Percentiles rank a stretch among this genome's conserved stretches.
Evolutionary conservation across 2,329 filamentous ascomycete species (phyloP).

Genomic region (Thermothelomyces thermophilus): DNA sequence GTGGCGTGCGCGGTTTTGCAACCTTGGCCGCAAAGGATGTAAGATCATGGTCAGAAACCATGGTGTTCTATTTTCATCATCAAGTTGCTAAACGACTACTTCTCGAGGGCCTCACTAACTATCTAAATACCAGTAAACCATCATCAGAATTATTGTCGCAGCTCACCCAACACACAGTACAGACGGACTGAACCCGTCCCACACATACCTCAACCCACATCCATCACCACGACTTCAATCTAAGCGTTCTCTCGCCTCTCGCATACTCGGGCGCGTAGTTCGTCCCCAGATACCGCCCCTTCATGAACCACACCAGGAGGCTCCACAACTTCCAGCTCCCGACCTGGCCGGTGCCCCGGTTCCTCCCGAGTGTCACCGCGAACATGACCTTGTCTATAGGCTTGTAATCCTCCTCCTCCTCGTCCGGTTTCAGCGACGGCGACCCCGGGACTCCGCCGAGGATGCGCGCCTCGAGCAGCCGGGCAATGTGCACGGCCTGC

Average conservation of each 20-base stretch:
- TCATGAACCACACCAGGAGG: conserved; percentile 23
- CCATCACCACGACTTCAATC: conserved; percentile 15
- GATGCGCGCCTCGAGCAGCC: conserved; percentile 22
- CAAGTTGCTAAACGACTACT: no score
- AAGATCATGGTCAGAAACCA: no score
- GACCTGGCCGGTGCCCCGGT: conserved; percentile 26
- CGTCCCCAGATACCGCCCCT: conserved; percentile 24
- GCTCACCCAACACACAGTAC: no score
- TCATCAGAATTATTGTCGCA: no score
- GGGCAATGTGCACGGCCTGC: conserved; percentile 24
- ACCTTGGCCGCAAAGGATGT: no score
- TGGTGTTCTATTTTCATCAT: no score
- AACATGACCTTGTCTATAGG: conserved; percentile 18
- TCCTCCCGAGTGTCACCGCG: conserved; percentile 23
- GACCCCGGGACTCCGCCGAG: no score
- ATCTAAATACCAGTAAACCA: no score
- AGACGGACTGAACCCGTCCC: no score
- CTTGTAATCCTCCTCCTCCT: conserved; percentile 15
- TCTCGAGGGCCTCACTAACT: no score
- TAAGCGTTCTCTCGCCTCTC: conserved; percentile 17
- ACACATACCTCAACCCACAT: no score
- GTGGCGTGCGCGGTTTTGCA: no score
- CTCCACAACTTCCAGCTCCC: conserved; percentile 21
- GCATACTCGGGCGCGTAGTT: conserved; percentile 17
- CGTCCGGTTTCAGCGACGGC: not conserved